Evolutionary conservation across 2,329 filamentous ascomycete genomes (phyloP).

Genomic region (Drechslerella dactyloides): DNA sequence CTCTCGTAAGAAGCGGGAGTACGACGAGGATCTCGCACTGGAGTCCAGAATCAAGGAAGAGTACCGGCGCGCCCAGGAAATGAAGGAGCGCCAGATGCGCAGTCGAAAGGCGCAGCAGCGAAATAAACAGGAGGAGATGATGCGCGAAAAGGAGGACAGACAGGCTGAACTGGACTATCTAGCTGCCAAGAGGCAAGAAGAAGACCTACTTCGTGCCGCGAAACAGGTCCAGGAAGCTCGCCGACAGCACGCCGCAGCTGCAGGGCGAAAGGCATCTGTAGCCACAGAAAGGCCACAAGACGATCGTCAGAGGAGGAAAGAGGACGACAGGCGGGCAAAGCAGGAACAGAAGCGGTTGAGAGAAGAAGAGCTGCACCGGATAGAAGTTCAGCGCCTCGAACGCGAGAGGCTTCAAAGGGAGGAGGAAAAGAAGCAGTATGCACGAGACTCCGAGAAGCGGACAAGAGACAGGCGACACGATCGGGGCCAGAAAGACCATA

Average conservation of each 20-base stretch:
- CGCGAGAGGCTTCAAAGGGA: constrained; percentile 28
- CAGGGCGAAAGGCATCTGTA: constrained; percentile 9
- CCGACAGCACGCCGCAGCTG: constrained; percentile 21
- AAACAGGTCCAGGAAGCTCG: constrained; percentile 30
- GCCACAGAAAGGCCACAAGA: constrained; percentile 11
- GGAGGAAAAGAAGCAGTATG: constrained; percentile 26
- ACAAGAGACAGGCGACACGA: constrained; percentile 37
- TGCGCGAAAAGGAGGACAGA: constrained; percentile 29
- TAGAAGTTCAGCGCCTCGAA: constrained; percentile 21
- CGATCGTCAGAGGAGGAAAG: constrained; percentile 25
- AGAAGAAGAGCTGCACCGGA: constrained; percentile 23
- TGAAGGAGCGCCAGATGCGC: constrained; percentile 21
- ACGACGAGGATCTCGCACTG: constrained; percentile 72
- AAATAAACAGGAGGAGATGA: constrained; percentile 34
- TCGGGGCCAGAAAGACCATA: constrained; percentile 24
- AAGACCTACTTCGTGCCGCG: constrained; percentile 27
- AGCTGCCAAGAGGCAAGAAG: constrained; percentile 39
- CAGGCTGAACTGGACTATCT: constrained; percentile 32
- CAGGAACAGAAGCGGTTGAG: constrained; percentile 11
- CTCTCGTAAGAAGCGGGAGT: constrained; percentile 72
- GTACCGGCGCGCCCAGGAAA: constrained; percentile 28
- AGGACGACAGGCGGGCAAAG: constrained; percentile 26
- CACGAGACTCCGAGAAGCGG: constrained; percentile 22
- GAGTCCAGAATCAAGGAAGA: constrained; percentile 41
- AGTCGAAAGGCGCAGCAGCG: constrained; percentile 37